Conservation (phyloP, 2,329 filamentous ascomycete species). For the Thelonectria olida region DNA sequence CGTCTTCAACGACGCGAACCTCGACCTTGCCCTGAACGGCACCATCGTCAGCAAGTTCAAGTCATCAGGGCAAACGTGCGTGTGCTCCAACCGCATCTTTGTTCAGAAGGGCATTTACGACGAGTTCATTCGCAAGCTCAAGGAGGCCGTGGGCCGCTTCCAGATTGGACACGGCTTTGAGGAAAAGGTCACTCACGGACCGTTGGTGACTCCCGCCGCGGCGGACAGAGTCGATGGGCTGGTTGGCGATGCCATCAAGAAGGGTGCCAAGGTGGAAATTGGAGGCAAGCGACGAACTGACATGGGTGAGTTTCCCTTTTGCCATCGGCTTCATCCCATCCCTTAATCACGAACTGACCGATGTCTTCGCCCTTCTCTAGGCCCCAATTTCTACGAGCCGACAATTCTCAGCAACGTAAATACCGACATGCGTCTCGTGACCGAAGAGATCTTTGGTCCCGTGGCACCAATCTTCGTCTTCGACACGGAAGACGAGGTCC, state of each 20-base stretch:
- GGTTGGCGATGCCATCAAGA: conserved; percentile 70
- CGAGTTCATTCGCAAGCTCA: conserved; percentile 70
- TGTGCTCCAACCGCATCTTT: conserved; percentile 82
- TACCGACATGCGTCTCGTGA: conserved; percentile 70
- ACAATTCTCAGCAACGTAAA: conserved; percentile 77
- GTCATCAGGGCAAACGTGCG: conserved; percentile 89
- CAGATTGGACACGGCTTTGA: conserved; percentile 71
- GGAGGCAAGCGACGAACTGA: conserved; percentile 71
- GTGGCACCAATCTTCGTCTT: conserved; percentile 77
- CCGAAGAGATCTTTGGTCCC: conserved; percentile 81
- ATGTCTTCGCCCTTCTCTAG: no score
- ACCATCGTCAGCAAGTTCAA: conserved; percentile 86
- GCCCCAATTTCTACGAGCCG: conserved; percentile 74
- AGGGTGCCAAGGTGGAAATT: conserved; percentile 67
- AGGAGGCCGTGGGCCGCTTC: conserved; percentile 73
- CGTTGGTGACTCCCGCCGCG: conserved; percentile 65
- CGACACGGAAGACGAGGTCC: conserved; percentile 75
- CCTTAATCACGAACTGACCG: not conserved
- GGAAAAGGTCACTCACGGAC: conserved; percentile 67
- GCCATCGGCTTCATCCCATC: not conserved
- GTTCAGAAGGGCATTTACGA: conserved; percentile 79
- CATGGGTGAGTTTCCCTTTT: conserved; percentile 54
- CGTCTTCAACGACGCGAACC: conserved; percentile 78
- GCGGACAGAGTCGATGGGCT: conserved; percentile 71
- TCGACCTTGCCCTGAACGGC: conserved; percentile 70